phyloP scores from a whole-genome alignment of 495 filamentous ascomycete genomes.

The Penicillium atrosanguineum region DNA sequence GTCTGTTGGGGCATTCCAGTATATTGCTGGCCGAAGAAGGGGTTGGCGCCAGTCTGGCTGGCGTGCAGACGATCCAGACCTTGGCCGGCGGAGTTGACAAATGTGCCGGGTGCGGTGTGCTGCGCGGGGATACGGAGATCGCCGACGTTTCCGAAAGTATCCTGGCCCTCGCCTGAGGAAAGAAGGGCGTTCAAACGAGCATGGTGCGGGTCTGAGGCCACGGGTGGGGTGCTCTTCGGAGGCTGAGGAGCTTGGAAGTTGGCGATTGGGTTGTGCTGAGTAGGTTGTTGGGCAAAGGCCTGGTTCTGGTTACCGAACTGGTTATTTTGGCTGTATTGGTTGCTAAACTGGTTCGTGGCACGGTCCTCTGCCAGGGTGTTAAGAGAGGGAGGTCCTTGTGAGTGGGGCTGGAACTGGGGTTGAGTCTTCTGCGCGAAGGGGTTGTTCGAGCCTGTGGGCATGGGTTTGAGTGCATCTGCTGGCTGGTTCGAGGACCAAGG shows the following conservation, averaged over 20 bases:
- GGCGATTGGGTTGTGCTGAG: constrained; percentile 47
- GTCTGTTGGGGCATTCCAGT: constrained; percentile 57
- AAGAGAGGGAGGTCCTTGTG: constrained; percentile 59
- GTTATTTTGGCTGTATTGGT: constrained; percentile 46
- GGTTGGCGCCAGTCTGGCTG: constrained; percentile 85
- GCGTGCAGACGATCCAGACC: constrained; percentile 66
- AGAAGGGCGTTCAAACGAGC: constrained; percentile 89
- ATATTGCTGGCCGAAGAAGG: constrained; percentile 79
- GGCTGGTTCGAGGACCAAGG: constrained; percentile 56
- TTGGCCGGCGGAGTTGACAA: constrained; percentile 90
- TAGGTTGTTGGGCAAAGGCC: constrained; percentile 23
- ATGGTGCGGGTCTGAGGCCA: constrained; percentile 67
- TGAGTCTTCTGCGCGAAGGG: constrained; percentile 74
- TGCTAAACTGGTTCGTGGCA: constrained; percentile 54
- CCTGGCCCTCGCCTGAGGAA: constrained; percentile 81
- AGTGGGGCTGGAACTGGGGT: constrained; percentile 55
- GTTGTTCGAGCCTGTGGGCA: constrained; percentile 90
- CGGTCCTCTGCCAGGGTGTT: constrained; percentile 70
- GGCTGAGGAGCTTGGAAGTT: constrained; percentile 49
- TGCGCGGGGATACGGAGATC: constrained; percentile 93
- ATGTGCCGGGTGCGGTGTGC: constrained; percentile 94
- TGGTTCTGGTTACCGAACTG: constrained; percentile 21
- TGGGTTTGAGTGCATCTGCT: constrained; percentile 45
- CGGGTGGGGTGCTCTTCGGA: constrained; percentile 44
- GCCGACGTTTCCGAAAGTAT: constrained; percentile 96